Base-by-base conservation (phyloP, 371 early-diverging fungal species). In the Mortierella sp. region DNA sequence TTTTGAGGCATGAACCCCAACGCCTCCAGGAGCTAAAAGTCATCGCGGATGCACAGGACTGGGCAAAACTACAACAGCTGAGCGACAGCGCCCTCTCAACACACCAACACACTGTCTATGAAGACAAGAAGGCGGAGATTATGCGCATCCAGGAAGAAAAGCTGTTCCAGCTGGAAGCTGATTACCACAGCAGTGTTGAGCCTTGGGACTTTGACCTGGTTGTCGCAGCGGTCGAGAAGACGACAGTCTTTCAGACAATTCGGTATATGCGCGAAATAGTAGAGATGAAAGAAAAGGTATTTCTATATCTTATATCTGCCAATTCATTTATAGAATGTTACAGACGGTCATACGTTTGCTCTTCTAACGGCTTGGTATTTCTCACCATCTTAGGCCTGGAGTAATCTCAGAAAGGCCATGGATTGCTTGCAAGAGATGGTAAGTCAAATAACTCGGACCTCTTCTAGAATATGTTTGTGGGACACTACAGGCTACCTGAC, bases 351-450 rank as follows among this genome's bases (percentile, higher is more conserved):
- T 16, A 21, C 2, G 44, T 50, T 31, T 34, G 11, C 21, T n/a
- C 31, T 9, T 28, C 24, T 60, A 11, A 34, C 54, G n/a, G 44
- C 21, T 8, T 55, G 28, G 28, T 10, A 19, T 13, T 60, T 24
- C 26, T 24, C 26, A 9, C 28, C 38, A 28, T 28, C 31, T 28
- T 77, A 91, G 92, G 73, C 82, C 65, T 92, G 91, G 92, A 83
- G 85, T 24, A 92, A 93, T 28, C 88, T 94, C 16, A 89, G 91
- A 31, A 89, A 90, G 31, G 87, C 91, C 0, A 84, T 93, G 8
- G 91, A 93, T 47, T 94, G 94, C 72, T 81, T 95, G n/a, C 88
- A 91, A 68, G 91, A 94, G 75, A 88, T 95, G 81, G 94, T 93
- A 85, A 73, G 83, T 42, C 24, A 14, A n/a, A 34, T n/a, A 68